These are phyloP conservation scores for Fusarium poae DNA, from an alignment of 2,329 filamentous ascomycete species.

Conservation along the genomic window DNA sequence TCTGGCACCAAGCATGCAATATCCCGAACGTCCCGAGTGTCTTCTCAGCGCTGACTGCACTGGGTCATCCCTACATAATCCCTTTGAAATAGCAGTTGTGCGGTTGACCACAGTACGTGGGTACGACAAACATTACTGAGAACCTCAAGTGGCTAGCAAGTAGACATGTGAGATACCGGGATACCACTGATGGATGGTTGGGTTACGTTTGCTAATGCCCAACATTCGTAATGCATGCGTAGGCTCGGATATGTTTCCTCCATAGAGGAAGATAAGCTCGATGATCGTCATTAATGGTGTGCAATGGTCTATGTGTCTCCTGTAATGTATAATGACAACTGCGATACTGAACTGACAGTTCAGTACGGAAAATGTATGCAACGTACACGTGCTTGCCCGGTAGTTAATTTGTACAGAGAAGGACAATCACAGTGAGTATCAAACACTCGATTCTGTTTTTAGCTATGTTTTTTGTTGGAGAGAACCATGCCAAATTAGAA, in stretches of 20 bases:
- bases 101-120: neutral
- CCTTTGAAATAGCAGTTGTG: neutral
- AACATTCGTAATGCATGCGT: conserved; percentile 16
- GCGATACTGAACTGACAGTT: neutral
- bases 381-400: neutral
- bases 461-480: neutral
- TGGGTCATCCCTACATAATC: neutral
- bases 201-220: conserved; percentile 3
- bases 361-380: neutral
- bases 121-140: neutral
- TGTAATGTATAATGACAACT: neutral
- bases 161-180: neutral
- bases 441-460: neutral
- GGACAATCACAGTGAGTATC: neutral
- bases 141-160: neutral
- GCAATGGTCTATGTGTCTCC: neutral
- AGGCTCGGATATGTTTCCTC: conserved; percentile 11
- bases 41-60: neutral
- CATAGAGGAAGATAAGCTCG: conserved; percentile 18
- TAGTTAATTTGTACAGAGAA: neutral
- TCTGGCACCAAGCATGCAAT: neutral
- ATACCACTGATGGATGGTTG: neutral
- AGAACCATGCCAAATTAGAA: neutral
- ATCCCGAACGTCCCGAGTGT: neutral
- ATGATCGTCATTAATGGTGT: conserved; percentile 13